Base-by-base conservation (phyloP, 2,329 filamentous ascomycete genomes). In the Alternaria longipes region DNA sequence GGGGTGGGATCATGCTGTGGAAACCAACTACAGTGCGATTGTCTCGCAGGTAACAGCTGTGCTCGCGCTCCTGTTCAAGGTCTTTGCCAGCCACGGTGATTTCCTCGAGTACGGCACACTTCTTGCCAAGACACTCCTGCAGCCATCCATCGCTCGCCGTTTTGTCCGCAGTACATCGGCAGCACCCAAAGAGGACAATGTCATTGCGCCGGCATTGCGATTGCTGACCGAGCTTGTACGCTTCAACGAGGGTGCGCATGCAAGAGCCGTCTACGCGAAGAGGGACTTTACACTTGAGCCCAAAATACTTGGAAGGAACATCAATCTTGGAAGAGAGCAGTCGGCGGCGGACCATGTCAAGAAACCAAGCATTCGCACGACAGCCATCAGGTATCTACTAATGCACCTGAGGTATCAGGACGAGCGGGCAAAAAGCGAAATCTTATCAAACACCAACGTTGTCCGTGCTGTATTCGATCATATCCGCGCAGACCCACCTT, bases 191-290 rank as follows among this genome's bases (percentile, higher is more conserved):
- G 97, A 96, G 74, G 93, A 93, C 40, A 93, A 92, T 78, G 83
- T 98, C 60, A 94, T 97, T 62, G 95, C 93, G 3, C 94, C 95
- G 1, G 94, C 91, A 24, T 81, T 99, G 60, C 89, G 94, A 58
- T 82, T 99, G 53, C 85, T 99, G 61, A 91, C 90, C 53, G 94
- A 99, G 79, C 85, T 94, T n/a, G 87, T 92, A 16, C 89, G 85
- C 56, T 91, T 97, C 65, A 94, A 98, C 78, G 93, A 93, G 16
- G 96, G 95, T 14, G 87, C 88, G 42, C 85, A 93, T 56, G 92
- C 94, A 28, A 89, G 88, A 67, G 85, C 89, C 46, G 84, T 97
- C 34, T 96, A 97, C 76, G 86, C 90, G 54, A 89, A 89, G 32
- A 87, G 93, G 68, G 89, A 92, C 69, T 89, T 88, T 60, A 95